A percentile compares a stretch with the other conserved stretches of the same genome.
Conservation (phyloP, 805 yeast species). For the Kodamaea neixiangensis region DNA sequence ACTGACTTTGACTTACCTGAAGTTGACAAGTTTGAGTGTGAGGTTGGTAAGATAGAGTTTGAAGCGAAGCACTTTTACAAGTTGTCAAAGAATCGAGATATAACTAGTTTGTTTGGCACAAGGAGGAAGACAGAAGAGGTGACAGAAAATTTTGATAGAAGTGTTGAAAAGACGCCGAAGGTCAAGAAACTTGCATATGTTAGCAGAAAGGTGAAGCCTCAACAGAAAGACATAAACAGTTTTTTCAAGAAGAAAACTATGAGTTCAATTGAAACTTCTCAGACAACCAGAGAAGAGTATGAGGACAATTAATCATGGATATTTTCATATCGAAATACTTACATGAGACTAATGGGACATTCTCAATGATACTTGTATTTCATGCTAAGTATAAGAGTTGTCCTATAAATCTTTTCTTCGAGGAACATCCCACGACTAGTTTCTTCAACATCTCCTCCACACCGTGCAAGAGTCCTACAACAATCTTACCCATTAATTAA, state of each 20-base stretch:
- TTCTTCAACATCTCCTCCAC: no score
- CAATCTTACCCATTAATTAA: conserved; percentile 2
- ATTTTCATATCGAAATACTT: no score
- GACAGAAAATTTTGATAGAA: no score
- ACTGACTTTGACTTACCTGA: conserved; percentile 54
- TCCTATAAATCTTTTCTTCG: no score
- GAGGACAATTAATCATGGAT: no score
- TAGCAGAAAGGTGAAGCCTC: conserved; percentile 19
- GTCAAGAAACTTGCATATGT: conserved; percentile 15
- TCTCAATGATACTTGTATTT: no score
- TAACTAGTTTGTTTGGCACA: conserved; percentile 30
- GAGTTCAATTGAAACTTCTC: no score
- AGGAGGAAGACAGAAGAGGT: conserved; percentile 2
- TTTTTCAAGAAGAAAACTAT: conserved; percentile 4
- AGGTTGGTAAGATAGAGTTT: conserved; percentile 16
- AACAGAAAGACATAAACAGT: conserved; percentile 3
- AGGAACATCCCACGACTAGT: no score
- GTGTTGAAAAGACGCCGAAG: neutral
- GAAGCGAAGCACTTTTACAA: conserved; percentile 25
- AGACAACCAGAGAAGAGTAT: no score
- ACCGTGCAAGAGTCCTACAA: neutral
- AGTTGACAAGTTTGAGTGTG: conserved; percentile 3
- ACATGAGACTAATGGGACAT: no score
- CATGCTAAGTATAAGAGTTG: no score
- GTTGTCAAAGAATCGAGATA: conserved; percentile 31